Evolutionary conservation across 352 stramenopile species (phyloP).

Genomic region (Globisporangium polare): DNA sequence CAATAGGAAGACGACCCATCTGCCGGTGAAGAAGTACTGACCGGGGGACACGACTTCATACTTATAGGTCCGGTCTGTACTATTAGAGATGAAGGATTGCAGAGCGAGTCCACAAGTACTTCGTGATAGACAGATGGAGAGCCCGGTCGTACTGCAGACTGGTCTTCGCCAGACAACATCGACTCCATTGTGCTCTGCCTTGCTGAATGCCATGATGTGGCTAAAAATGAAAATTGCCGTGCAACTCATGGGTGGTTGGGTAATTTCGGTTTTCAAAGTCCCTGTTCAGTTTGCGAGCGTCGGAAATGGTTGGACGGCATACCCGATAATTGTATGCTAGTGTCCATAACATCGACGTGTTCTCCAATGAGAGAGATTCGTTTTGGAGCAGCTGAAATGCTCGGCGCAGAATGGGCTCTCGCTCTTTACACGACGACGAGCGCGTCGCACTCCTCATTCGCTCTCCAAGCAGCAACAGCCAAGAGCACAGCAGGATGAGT

Average conservation of each 20-base stretch:
- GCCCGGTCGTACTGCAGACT: too few species aligned
- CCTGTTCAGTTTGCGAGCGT: too few species aligned
- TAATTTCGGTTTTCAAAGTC: too few species aligned
- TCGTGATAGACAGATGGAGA: too few species aligned
- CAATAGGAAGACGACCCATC: slow-evolving; percentile 18
- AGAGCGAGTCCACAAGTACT: too few species aligned
- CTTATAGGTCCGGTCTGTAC: too few species aligned
- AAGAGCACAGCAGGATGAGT: slow-evolving; percentile 34
- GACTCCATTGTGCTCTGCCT: too few species aligned
- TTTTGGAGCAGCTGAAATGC: neutral
- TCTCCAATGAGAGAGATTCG: neutral
- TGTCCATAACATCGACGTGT: neutral
- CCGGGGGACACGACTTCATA: neutral
- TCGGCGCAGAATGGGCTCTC: neutral
- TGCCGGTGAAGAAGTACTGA: slow-evolving; percentile 36
- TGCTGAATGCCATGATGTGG: too few species aligned
- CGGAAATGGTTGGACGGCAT: neutral
- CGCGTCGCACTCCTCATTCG: slow-evolving; percentile 9
- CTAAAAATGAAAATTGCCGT: too few species aligned
- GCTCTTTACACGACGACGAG: slow-evolving; percentile 1
- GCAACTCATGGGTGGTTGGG: too few species aligned
- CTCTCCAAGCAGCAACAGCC: neutral
- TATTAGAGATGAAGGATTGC: too few species aligned
- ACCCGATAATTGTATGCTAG: neutral
- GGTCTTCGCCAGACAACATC: too few species aligned